Percentiles rank a stretch among this genome's conserved stretches.
phyloP scores from a whole-genome alignment of 2,329 filamentous ascomycete genomes.

The Fusarium sororula region DNA sequence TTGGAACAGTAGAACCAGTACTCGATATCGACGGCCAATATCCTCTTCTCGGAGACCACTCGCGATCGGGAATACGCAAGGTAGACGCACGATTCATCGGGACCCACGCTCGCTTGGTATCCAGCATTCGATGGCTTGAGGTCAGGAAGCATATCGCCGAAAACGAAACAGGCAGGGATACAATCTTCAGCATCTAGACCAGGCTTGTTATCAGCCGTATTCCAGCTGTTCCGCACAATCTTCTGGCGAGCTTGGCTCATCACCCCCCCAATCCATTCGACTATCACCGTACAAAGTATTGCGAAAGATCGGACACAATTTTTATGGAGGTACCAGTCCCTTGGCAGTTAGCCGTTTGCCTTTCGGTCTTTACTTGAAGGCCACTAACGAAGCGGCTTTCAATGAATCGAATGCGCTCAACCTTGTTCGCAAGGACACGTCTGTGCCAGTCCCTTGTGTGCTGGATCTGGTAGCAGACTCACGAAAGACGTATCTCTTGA shows the following conservation, averaged over 20 bases:
- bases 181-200: background rate
- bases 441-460: slow-evolving; percentile 38
- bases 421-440: slow-evolving; percentile 38
- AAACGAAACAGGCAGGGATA: background rate
- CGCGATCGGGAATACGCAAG: background rate
- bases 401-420: slow-evolving; percentile 45
- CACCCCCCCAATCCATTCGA: background rate
- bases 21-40: background rate
- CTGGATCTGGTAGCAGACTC: slow-evolving; percentile 41
- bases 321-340: background rate
- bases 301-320: background rate
- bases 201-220: rapidly evolving
- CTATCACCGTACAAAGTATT: background rate
- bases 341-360: slow-evolving; percentile 38
- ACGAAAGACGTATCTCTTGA: slow-evolving; percentile 25
- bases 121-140: background rate
- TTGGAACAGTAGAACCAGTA: background rate
- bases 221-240: background rate
- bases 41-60: background rate
- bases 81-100: background rate
- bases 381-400: background rate
- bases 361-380: slow-evolving; percentile 47
- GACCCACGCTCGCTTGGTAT: background rate
- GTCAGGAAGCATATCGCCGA: background rate
- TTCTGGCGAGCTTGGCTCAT: background rate